Conservation (phyloP, 2,329 filamentous ascomycete species). For the Coleophoma cylindrospora region DNA sequence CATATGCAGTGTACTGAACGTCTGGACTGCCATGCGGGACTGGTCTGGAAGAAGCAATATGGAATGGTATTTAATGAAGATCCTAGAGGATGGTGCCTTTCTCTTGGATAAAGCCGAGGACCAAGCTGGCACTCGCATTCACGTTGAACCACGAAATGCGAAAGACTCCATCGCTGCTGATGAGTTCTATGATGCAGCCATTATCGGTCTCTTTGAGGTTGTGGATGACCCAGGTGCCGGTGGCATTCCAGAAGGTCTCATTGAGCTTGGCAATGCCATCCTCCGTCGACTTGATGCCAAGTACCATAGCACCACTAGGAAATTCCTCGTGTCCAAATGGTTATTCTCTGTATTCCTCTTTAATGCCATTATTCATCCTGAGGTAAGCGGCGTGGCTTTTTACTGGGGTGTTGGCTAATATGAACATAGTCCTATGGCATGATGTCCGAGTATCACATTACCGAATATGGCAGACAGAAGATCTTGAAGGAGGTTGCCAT, state of each 20-base stretch:
- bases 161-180: slow-evolving; percentile 80
- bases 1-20: slow-evolving; percentile 77
- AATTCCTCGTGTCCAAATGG: slow-evolving; percentile 86
- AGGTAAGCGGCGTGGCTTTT: slow-evolving; percentile 48
- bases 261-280: slow-evolving; percentile 82
- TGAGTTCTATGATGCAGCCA: slow-evolving; percentile 81
- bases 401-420: slow-evolving; percentile 11
- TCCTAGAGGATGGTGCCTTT: slow-evolving; percentile 88
- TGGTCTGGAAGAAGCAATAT: slow-evolving; percentile 88
- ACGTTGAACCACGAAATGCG: slow-evolving; percentile 67
- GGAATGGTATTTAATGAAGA: slow-evolving; percentile 92
- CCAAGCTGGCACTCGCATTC: slow-evolving; percentile 65
- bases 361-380: slow-evolving; percentile 81
- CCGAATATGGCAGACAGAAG: slow-evolving; percentile 82
- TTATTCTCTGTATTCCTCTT: slow-evolving; percentile 85
- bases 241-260: slow-evolving; percentile 78
- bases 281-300: slow-evolving; percentile 70
- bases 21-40: slow-evolving; percentile 80
- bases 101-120: slow-evolving; percentile 81
- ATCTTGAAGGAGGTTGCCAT: slow-evolving; percentile 75
- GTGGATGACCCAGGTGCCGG: slow-evolving; percentile 80
- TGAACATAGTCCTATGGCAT: slow-evolving; percentile 47
- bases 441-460: slow-evolving; percentile 88
- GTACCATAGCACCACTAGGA: slow-evolving; percentile 68
- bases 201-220: slow-evolving; percentile 77